Base-by-base conservation (phyloP, 1,139 yeast species). In the Kodamaea sp. region DNA sequence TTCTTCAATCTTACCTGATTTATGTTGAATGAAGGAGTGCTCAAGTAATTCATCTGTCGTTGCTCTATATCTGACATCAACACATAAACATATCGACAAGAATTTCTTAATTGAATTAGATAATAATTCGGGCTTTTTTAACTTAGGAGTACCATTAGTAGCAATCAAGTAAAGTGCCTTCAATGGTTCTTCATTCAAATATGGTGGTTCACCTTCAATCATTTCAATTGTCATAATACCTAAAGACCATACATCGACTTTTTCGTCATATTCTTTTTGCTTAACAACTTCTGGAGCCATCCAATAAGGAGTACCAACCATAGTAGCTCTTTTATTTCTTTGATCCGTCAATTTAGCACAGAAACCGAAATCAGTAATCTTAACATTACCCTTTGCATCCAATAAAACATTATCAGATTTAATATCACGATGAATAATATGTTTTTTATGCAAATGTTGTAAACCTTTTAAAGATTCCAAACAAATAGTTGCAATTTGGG, bases 251-350 rank as follows among this genome's bases (percentile, higher is more conserved):
- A 94, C 94, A 62, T 92, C 98, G 20, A 92, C 97, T 62, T 92
- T 92, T 50, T 87, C 96, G 53, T 90, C 98, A 55, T 92, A 92
- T 55, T 89, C 96, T 62, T 89, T 88, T 55, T 90, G 97, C 63
- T 89, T 87, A 38, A 92, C 97, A 36, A 92, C 97, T 65, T 92
- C 98, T 3, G 98, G 98, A 0, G 98, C 98, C 98, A 92, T 92
- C 98, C 98, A 92, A 62, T 92, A 92, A 8, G 98, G 98, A 0
- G 98, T 92, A 29, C 98, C 98, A 5, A 90, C 98, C 97, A 92
- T 89, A 0, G 98, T 92, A 7, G 97, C 97, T 48, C 98, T 78
- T 63, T 92, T 92, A 47, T 84, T 84, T 64, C 94, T 80, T 58
- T 88, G 92, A 47, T 87, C 95, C 2, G 97, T 92, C 51, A 92